Evolutionary conservation across 768 basidiomycete species (phyloP), one percentile per base, ranked within the genome.

Genomic region (Lentinus tigrinus): DNA sequence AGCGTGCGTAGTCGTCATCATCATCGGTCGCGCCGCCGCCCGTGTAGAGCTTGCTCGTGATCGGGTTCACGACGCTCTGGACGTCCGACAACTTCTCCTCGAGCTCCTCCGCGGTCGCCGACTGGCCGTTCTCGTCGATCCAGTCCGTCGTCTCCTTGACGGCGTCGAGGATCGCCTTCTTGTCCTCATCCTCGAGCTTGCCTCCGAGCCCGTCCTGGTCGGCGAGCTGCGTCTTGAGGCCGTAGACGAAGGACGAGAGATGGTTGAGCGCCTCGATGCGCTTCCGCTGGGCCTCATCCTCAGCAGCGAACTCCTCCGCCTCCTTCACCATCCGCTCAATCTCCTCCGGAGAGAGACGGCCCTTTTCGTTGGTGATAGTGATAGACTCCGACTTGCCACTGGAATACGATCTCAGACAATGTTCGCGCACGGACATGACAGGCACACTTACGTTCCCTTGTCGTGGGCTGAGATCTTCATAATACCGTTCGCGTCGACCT

Each of bases 261-360:
- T 78, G 78, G 78, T 93, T 94, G 58, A 93, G 83, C 23, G 89
- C 82, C 70, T 94, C 93, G 59, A 93, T 91, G 54, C 89, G 87
- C 75, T 90, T 91, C 64, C 88, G 83, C 71, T 88, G 87, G 31
- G 83, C 82, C 50, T 78, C 91, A 56, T 93, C 91, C 73, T 91
- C 89, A 7, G 82, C 73, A 1, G 89, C 89, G 65, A 91, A 95
- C 68, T 94, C 87, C 81, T 98, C 94, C 4, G 93, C 94, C 67
- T 97, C 95, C 28, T 79, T 84, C 55, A 97, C 91, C 95, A 96
- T 97, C 60, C 93, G 91, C 69, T 97, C 95, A 61, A 97, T 96
- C 60, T 97, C 73, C 83, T 72, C 70, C 16, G 69, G 69, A 19
- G 70, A 66, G 19, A 72, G 85, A 77, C 95, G 91, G 44, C 93